Base-by-base conservation (phyloP, 805 yeast species). In the Monosporozyma servazzii region DNA sequence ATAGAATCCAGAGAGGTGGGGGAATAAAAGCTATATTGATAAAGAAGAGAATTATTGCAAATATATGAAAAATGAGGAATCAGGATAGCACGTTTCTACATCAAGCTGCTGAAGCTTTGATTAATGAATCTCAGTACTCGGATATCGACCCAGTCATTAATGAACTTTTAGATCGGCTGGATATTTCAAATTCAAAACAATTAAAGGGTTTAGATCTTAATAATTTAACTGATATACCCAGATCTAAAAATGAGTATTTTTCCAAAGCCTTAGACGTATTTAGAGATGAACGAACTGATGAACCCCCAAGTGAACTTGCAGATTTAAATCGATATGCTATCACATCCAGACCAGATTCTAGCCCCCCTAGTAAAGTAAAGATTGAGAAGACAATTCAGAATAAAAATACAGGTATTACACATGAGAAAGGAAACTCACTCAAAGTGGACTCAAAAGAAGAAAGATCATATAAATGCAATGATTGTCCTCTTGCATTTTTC, bases 401-500 rank as follows among this genome's bases (percentile, higher is more conserved):
- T 17, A 44, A 15, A 13, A 33, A 33, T 33, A 33, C 7, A 6
- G 15, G n/a, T 33, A 33, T 5, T 15, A 33, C 6, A 13, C 7
- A 15, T 33, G n/a, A 33, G 37, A 33, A 15, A 15, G 3, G 17
- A 33, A 33, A 33, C 17, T 33, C n/a, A 6, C 3, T 33, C 3
- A 33, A 33, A 13, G 8, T 31, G 15, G 29, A 42, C 21, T n/a
- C 29, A 41, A 31, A 33, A 25, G 40, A 37, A 23, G 30, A 30
- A 31, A 33, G 33, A 15, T 18, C 36, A n/a, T 81, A 72, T 58
- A 70, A 75, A 13, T 85, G 93, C 62, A 56, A 60, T 5, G 74
- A 77, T 54, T 85, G 93, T 65, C 61, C 75, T 2, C 70, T 82
- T 69, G 73, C 80, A 36, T 85, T 85, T 64, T 72, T 82, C 47